These are phyloP conservation scores for Aciculosporium take DNA, from an alignment of 2,329 filamentous ascomycete genomes.

Conservation along the genomic window DNA sequence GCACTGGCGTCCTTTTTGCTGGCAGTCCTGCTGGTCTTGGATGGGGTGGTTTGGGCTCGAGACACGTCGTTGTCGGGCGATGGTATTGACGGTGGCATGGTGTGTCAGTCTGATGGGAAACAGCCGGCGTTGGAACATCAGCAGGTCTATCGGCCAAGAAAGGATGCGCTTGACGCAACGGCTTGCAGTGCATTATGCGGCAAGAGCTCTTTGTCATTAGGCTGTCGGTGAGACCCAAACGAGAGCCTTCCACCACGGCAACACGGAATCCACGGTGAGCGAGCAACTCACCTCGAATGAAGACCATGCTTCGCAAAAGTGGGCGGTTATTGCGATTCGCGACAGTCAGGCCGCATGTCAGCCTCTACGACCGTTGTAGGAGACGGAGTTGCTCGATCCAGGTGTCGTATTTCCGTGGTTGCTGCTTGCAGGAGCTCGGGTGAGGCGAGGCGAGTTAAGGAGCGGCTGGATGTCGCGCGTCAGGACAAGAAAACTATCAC, in stretches of 20 bases:
- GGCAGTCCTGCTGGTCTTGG: conserved; percentile 2
- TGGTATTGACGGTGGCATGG: conserved; percentile 11
- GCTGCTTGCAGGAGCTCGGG: not conserved
- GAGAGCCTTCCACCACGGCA: conserved; percentile 1
- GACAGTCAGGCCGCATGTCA: not conserved
- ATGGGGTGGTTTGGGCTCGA: conserved; percentile 6
- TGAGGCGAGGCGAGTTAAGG: not conserved
- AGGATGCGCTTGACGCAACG: not conserved
- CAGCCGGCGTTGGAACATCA: conserved; percentile 6
- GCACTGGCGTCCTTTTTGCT: conserved; percentile 2
- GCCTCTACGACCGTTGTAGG: not conserved
- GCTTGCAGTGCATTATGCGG: not conserved
- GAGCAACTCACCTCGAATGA: not conserved
- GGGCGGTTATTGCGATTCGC: not conserved
- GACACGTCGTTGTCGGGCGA: conserved; percentile 9
- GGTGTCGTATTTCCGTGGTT: too few relatives aligned
- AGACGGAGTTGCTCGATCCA: too few relatives aligned
- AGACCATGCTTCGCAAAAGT: conserved; percentile 1
- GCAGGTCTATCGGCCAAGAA: not conserved
- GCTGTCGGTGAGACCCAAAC: conserved; percentile 1
- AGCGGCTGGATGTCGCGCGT: conserved; percentile 1
- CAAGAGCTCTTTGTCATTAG: not conserved
- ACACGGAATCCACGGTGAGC: not conserved
- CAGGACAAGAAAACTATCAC: too few relatives aligned
- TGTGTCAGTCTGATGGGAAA: conserved; percentile 7